phyloP scores from a whole-genome alignment of 23 red algal species.

The Gracilaria caudata region DNA sequence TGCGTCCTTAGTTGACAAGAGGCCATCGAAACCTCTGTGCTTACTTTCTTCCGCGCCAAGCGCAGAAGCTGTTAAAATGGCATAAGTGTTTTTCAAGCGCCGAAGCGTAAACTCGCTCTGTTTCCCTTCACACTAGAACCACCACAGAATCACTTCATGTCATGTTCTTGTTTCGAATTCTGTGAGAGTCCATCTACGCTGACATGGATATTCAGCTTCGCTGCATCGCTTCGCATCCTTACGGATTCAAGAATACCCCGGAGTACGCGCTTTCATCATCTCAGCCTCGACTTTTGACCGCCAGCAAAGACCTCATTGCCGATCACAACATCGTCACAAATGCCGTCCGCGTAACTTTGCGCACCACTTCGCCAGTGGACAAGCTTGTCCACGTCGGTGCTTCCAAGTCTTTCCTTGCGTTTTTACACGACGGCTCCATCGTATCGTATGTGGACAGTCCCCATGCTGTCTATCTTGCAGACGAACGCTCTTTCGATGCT shows the following conservation, averaged over 20 bases:
- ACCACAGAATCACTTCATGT: no score
- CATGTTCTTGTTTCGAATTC: background rate
- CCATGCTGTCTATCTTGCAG: conserved; percentile 7
- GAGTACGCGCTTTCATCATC: conserved; percentile 51
- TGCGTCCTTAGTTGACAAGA: no score
- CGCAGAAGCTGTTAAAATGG: no score
- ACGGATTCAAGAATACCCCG: conserved; percentile 14
- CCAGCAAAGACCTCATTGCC: conserved; percentile 33
- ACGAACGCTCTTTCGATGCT: conserved; percentile 16
- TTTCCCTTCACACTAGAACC: no score
- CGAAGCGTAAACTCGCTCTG: no score
- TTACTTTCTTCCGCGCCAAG: no score
- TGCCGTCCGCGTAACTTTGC: conserved; percentile 40
- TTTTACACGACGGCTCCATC: conserved; percentile 45
- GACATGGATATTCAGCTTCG: conserved; percentile 18
- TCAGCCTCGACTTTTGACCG: conserved; percentile 34
- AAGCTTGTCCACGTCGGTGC: conserved; percentile 52
- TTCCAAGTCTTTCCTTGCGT: conserved; percentile 41
- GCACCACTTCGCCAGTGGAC: conserved; percentile 41
- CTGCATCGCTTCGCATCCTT: conserved; percentile 26
- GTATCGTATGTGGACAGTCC: conserved; percentile 41
- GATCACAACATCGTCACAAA: conserved; percentile 58
- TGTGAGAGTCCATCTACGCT: background rate
- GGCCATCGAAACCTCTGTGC: no score
- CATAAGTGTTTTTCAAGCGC: no score